Percentiles rank a stretch among this genome's conserved stretches.
phyloP scores from a whole-genome alignment of 441 rosid species.

The Jatropha multifida region DNA sequence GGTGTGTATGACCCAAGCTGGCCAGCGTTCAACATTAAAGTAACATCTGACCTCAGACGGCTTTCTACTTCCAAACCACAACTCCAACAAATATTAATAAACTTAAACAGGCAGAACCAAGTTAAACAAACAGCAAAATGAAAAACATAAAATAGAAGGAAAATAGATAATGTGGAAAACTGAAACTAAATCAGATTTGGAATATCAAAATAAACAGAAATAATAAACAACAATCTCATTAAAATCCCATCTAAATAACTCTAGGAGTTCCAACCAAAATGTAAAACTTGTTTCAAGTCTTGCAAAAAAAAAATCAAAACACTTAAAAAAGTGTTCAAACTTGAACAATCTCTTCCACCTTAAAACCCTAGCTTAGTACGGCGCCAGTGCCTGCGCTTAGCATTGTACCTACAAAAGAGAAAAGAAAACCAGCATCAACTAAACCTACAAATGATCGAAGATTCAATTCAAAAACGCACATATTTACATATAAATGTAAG shows the following conservation, averaged over 20 bases:
- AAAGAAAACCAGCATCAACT: not conserved
- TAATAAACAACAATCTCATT: slow-evolving; percentile 4
- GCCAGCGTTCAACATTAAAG: not conserved
- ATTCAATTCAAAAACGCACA: too few relatives aligned
- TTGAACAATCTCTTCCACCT: slow-evolving; percentile 27
- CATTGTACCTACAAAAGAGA: slow-evolving; percentile 59
- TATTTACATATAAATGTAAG: not conserved
- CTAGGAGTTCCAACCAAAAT: slow-evolving; percentile 3
- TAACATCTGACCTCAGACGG: not conserved
- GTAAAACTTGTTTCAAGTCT: slow-evolving; percentile 15
- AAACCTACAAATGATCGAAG: not conserved
- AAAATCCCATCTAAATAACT: not conserved
- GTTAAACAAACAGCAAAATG: not conserved
- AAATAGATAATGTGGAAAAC: not conserved
- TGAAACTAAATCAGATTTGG: not conserved
- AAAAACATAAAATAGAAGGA: not conserved
- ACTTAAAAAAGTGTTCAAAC: slow-evolving; percentile 2
- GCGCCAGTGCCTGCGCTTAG: slow-evolving; percentile 94
- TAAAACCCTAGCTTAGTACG: slow-evolving; percentile 91
- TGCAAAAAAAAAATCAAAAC: slow-evolving; percentile 5
- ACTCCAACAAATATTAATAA: not conserved
- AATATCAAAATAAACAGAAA: slow-evolving; percentile 10
- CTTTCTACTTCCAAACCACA: not conserved
- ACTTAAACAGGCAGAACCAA: not conserved
- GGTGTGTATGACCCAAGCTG: not conserved